phyloP scores from a whole-genome alignment of 2,329 filamentous ascomycete genomes.

The Xylaria sp. region DNA sequence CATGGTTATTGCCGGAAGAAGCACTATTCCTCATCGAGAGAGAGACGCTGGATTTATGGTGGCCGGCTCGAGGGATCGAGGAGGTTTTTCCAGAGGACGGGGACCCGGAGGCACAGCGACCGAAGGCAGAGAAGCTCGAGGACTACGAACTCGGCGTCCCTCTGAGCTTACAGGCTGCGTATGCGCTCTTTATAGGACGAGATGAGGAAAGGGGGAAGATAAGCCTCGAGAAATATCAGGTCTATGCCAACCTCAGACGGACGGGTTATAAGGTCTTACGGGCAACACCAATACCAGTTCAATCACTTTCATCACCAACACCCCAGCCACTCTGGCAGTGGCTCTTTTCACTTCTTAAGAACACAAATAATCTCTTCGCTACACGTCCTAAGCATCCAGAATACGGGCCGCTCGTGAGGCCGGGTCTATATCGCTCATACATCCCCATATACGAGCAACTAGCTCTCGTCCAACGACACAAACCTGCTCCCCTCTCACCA shows the following conservation, averaged over 20 bases:
- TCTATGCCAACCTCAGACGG: constrained; percentile 86
- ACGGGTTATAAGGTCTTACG: constrained; percentile 84
- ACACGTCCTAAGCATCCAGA: constrained; percentile 47
- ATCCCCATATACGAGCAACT: constrained; percentile 80
- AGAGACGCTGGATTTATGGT: constrained; percentile 87
- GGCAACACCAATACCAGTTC: constrained; percentile 59
- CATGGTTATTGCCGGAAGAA: constrained; percentile 93
- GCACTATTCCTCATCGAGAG: constrained; percentile 89
- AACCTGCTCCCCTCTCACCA: constrained; percentile 57
- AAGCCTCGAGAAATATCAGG: constrained; percentile 83
- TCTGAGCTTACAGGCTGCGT: constrained; percentile 90
- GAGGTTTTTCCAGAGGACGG: constrained; percentile 52
- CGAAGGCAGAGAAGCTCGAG: constrained; percentile 39
- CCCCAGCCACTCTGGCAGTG: constrained; percentile 60
- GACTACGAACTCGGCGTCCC: constrained; percentile 76
- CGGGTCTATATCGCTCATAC: constrained; percentile 74
- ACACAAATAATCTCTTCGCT: constrained; percentile 29
- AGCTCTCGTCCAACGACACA: constrained; percentile 77
- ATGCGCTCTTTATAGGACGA: constrained; percentile 82
- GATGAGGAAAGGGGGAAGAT: constrained; percentile 71
- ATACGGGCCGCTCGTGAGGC: constrained; percentile 69
- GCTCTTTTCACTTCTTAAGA: constrained; percentile 61
- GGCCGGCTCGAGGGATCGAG: constrained; percentile 70
- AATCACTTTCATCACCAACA: constrained; percentile 35
- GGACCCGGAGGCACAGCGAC: constrained; percentile 47